Evolutionary conservation across 495 filamentous ascomycete species (phyloP), one percentile per base, ranked within the genome.

Genomic region (Tuber magnatum): DNA sequence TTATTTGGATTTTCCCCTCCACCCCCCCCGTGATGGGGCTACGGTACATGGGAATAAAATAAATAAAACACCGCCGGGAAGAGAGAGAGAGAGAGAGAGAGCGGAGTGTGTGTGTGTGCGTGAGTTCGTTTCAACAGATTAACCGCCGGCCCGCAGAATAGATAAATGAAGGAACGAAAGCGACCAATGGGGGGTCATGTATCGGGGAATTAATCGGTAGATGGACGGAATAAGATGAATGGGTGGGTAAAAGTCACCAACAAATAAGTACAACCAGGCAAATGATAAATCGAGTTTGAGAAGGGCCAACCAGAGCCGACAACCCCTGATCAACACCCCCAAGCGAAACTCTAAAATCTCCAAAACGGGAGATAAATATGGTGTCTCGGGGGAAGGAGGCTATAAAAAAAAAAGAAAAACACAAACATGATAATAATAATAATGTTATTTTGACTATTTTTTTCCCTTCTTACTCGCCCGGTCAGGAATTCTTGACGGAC

Each of bases 261-360:
- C 48, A n/a, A 51, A 51, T n/a, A 12, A 5, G 3, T 14, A 10
- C 3, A 9, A 22, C 24, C 0, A 12, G 42, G 7, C 39, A 7
- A 40, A 7, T 44, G 44, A 48, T 48, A 6, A 18, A 18, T 24
- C 20, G 5, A 22, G 44, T 48, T 44, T 48, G 2, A 22, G 20
- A 8, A 51, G n/a, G 24, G n/a, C 56, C 56, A 65, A 65, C 28
- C 28, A 8, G 28, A 35, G 56, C 3, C 32, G 51, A 28, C 28
- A 35, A 8, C 56, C 56, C 56, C 56, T 65, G 56, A 65, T 65
- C 56, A 32, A 32, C 56, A 14, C 16, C 56, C n/a, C 56, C 56
- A 65, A 65, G 56, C 56, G 56, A 65, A 35, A 65, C 56, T 20
- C 56, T 65, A 65, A 61, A 65, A 65, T 65, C 32, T 65, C 56